These are phyloP conservation scores for Diophrys appendiculata DNA, from an alignment of 73 alveolate species.

Conservation along the genomic window DNA sequence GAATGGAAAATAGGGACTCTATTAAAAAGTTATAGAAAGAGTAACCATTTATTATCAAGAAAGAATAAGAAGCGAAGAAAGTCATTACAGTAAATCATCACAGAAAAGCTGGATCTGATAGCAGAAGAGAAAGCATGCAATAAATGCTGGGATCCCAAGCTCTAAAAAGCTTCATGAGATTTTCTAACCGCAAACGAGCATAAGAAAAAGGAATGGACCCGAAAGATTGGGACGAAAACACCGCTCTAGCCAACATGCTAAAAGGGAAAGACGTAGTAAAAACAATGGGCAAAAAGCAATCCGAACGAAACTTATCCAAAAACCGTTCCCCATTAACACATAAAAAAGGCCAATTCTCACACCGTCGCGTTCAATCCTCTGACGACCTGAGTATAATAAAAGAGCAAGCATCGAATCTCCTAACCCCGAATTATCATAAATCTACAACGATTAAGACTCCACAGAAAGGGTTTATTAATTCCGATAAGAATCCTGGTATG, in stretches of 20 bases:
- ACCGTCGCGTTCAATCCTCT: no score
- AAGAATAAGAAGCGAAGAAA: not conserved
- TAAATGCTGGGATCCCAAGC: not conserved
- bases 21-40: not conserved
- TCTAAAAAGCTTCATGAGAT: not conserved
- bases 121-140: not conserved
- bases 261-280: not conserved
- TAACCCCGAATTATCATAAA: not conserved
- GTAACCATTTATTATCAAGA: not conserved
- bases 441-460: not conserved
- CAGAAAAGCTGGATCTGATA: not conserved
- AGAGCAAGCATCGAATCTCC: not conserved
- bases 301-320: no score
- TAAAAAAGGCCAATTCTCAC: no score
- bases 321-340: no score
- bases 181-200: not conserved
- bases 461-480: not conserved
- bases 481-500: not conserved
- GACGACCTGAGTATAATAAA: not conserved
- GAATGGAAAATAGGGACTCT: not conserved
- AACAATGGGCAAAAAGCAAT: not conserved
- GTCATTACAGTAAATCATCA: not conserved
- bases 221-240: not conserved
- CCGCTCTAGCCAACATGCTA: not conserved
- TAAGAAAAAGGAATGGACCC: not conserved